phyloP scores from a whole-genome alignment of 345 rosid genomes.

The Salix arbutifolia region DNA sequence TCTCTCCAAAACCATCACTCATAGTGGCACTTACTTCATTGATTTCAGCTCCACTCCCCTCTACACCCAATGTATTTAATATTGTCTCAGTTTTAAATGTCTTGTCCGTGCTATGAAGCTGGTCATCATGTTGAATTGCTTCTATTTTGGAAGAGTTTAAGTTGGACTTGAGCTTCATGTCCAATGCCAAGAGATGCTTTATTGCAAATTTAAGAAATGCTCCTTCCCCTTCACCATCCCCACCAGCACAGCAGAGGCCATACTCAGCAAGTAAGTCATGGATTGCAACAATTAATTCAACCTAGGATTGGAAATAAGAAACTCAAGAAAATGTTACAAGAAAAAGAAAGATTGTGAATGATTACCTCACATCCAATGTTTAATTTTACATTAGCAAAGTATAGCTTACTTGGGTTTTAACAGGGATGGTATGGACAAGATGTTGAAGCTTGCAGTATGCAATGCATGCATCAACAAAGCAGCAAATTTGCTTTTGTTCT shows the following conservation, averaged over 20 bases:
- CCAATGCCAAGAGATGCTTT: constrained; percentile 87
- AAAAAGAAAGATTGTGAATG: not conserved
- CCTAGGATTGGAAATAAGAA: constrained; percentile 39
- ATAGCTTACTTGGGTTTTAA: constrained; percentile 68
- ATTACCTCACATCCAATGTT: constrained; percentile 2
- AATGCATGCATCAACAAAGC: constrained; percentile 76
- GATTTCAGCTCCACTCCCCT: constrained; percentile 35
- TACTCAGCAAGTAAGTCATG: constrained; percentile 92
- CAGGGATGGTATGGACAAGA: constrained; percentile 50
- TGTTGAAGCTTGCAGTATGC: constrained; percentile 94
- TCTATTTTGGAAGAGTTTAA: constrained; percentile 46
- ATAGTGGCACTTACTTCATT: constrained; percentile 24
- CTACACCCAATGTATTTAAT: constrained; percentile 32
- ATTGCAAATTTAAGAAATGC: constrained; percentile 88
- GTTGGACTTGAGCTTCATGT: constrained; percentile 80
- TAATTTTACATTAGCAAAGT: not conserved
- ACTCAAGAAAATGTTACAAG: not conserved
- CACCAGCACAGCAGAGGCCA: constrained; percentile 89
- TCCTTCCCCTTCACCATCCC: constrained; percentile 74
- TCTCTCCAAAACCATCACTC: constrained; percentile 41
- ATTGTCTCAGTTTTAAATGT: constrained; percentile 33
- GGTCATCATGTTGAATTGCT: constrained; percentile 30
- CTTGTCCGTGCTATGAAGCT: constrained; percentile 24
- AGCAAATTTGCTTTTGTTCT: constrained; percentile 62
- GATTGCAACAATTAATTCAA: constrained; percentile 74